A percentile compares a stretch with the other conserved stretches of the same genome.
These are phyloP conservation scores for Penicillium bialowiezense DNA, from an alignment of 495 filamentous ascomycete species.

Conservation along the genomic window DNA sequence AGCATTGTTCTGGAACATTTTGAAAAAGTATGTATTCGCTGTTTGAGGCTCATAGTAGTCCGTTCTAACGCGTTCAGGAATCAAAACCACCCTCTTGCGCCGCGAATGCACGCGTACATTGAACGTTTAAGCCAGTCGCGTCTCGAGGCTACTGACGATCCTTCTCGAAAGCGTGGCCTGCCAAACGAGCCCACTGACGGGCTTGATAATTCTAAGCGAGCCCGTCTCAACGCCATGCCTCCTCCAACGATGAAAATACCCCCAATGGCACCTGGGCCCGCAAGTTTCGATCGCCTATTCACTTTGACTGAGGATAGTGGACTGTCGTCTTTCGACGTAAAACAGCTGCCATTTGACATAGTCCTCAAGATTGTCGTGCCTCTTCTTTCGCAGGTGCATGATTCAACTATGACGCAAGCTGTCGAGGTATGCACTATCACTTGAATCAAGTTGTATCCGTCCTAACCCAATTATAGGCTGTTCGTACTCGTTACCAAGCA, in stretches of 20 bases:
- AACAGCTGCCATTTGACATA: slow-evolving; percentile 67
- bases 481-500: slow-evolving; percentile 47
- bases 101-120: slow-evolving; percentile 76
- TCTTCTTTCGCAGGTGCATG: slow-evolving; percentile 63
- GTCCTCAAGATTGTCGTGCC: slow-evolving; percentile 74
- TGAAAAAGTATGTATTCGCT: slow-evolving; percentile 58
- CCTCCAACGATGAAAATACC: slow-evolving; percentile 55
- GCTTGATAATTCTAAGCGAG: slow-evolving; percentile 65
- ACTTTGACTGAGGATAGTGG: slow-evolving; percentile 73
- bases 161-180: slow-evolving; percentile 69
- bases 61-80: slow-evolving; percentile 54
- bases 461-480: slow-evolving; percentile 35
- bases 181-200: slow-evolving; percentile 67
- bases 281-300: slow-evolving; percentile 75
- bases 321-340: slow-evolving; percentile 77
- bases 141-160: slow-evolving; percentile 67
- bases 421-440: slow-evolving; percentile 49
- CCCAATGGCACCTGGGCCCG: slow-evolving; percentile 68
- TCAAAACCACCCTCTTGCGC: slow-evolving; percentile 60
- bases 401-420: slow-evolving; percentile 61
- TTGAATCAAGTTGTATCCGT: background rate
- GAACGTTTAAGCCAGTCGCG: slow-evolving; percentile 73
- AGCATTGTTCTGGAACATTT: slow-evolving; percentile 73
- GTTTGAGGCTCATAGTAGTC: background rate
- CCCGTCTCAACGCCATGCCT: slow-evolving; percentile 58